phyloP scores from a whole-genome alignment of 2,329 filamentous ascomycete species.

The Anisogramma anomala region DNA sequence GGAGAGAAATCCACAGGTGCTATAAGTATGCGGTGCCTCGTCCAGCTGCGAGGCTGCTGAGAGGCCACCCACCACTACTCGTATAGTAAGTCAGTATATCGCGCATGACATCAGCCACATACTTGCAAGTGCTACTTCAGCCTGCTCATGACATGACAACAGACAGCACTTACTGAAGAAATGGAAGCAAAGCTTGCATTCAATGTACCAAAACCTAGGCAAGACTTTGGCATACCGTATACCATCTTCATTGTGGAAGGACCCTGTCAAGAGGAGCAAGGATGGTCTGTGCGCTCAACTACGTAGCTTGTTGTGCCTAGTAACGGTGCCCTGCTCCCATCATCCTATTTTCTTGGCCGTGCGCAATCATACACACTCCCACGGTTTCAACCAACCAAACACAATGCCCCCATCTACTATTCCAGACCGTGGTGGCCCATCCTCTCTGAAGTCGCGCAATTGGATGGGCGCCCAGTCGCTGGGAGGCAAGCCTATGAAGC shows the following conservation, averaged over 20 bases:
- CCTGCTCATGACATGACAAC: not conserved
- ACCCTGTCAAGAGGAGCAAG: no score
- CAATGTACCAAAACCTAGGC: no score
- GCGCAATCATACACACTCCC: not conserved
- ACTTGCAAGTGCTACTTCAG: not conserved
- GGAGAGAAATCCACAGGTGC: no score
- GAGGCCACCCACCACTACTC: no score
- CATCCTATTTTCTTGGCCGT: not conserved
- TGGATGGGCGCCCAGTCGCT: conserved; percentile 16
- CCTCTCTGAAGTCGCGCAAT: conserved; percentile 14
- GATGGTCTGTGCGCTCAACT: no score
- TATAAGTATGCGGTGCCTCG: no score
- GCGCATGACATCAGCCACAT: not conserved
- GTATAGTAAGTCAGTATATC: not conserved
- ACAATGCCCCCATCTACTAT: conserved; percentile 20
- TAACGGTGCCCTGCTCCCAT: no score
- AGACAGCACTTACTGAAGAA: not conserved
- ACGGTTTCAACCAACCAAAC: not conserved
- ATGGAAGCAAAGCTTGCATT: no score
- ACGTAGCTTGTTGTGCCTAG: no score
- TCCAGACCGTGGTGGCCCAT: conserved; percentile 23
- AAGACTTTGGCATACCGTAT: no score
- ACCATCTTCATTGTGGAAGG: no score
- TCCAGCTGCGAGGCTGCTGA: no score
- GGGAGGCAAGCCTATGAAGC: conserved; percentile 17